These are phyloP conservation scores for Carpinus viminea DNA, from an alignment of 306 rosid species.

Conservation along the genomic window DNA sequence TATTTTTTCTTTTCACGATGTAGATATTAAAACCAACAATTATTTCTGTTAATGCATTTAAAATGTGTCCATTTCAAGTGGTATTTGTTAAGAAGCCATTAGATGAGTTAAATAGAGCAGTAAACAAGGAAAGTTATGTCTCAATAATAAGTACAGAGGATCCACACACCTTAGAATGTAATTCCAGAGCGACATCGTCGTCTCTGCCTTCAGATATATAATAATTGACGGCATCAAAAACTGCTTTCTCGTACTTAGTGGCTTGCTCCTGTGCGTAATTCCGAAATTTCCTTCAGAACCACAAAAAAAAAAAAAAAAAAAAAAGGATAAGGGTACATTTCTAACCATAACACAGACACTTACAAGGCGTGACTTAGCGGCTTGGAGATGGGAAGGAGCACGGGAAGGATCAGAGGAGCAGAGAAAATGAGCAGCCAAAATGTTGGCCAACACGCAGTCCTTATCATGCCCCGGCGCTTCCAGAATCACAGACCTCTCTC, in stretches of 20 bases:
- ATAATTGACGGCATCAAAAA: conserved; percentile 56
- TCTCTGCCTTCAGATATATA: conserved; percentile 68
- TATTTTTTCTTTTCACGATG: no score
- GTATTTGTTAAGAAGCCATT: not conserved
- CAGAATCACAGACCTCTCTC: conserved; percentile 73
- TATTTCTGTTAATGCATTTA: not conserved
- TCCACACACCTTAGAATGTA: conserved; percentile 57
- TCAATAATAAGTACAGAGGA: not conserved
- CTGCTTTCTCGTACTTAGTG: conserved; percentile 76
- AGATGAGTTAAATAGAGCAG: not conserved
- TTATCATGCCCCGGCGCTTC: conserved; percentile 64
- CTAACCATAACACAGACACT: conserved; percentile 7
- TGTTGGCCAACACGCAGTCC: conserved; percentile 78
- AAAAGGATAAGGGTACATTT: not conserved
- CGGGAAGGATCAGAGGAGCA: conserved; percentile 51
- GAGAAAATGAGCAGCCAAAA: conserved; percentile 61
- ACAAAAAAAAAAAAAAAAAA: not conserved
- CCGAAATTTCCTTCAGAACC: not conserved
- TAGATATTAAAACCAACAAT: no score
- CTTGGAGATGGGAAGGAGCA: conserved; percentile 47
- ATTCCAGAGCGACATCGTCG: conserved; percentile 66
- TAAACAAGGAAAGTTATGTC: not conserved
- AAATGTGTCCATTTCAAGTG: not conserved
- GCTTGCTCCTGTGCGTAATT: conserved; percentile 60
- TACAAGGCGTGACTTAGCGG: conserved; percentile 68